Conservation (phyloP, 768 basidiomycete genomes). For the Suillus spraguei region DNA sequence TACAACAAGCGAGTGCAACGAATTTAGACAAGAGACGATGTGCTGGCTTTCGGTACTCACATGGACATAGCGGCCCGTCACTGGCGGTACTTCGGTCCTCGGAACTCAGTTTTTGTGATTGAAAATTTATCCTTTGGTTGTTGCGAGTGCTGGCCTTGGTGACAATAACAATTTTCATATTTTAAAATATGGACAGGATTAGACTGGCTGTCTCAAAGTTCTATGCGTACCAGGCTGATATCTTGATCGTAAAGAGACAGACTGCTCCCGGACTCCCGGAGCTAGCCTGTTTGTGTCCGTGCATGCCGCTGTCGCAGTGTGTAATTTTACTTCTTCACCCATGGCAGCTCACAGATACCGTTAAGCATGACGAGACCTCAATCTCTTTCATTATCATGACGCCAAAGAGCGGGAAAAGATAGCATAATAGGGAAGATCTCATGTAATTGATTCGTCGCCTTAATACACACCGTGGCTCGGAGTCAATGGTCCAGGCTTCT, state of each 20-base stretch:
- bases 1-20: not conserved
- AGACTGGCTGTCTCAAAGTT: not conserved
- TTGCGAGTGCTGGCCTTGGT: not conserved
- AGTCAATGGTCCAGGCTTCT: not conserved
- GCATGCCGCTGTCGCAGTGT: not conserved
- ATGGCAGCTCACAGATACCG: not conserved
- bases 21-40: not conserved
- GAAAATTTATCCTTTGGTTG: not conserved
- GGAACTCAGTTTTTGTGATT: not conserved
- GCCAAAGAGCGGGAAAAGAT: not conserved
- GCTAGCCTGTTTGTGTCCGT: not conserved
- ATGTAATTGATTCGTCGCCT: not conserved
- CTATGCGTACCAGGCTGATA: not conserved
- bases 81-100: not conserved
- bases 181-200: not conserved
- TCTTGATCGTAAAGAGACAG: not conserved
- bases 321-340: not conserved
- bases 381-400: not conserved
- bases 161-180: slow-evolving; percentile 1
- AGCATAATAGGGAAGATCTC: not conserved
- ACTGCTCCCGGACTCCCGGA: not conserved
- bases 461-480: not conserved
- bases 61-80: too few relatives aligned
- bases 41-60: not conserved
- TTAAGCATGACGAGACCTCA: not conserved